Conservation (phyloP, 164 flowering plant species). For the Tetracentron sinense region DNA sequence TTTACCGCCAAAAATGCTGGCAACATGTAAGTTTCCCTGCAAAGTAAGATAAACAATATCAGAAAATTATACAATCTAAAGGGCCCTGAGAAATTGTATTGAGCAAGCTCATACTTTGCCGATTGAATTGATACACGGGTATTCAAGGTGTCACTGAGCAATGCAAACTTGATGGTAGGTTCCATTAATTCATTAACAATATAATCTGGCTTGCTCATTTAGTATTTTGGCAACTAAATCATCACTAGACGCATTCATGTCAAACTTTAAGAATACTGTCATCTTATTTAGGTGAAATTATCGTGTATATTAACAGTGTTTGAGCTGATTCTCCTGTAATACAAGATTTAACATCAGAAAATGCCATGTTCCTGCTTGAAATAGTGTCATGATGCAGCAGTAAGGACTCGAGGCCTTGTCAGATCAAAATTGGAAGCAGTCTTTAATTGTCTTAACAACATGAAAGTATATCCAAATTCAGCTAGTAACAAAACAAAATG, state of each 20-base stretch:
- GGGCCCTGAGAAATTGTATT: neutral
- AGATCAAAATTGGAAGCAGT: neutral
- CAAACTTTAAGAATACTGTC: too few species aligned
- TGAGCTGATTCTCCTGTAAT: too few species aligned
- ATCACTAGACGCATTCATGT: neutral
- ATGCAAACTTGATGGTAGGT: neutral
- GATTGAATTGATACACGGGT: neutral
- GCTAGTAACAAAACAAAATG: neutral
- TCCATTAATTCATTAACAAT: neutral
- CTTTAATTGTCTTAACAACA: neutral
- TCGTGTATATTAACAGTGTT: too few species aligned
- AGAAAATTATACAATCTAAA: conserved; percentile 3
- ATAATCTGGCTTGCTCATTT: neutral
- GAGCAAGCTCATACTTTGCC: neutral
- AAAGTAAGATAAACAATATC: conserved; percentile 17
- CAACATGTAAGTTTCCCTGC: conserved; percentile 80
- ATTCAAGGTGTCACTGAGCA: neutral
- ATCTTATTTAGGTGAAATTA: too few species aligned
- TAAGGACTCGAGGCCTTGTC: neutral
- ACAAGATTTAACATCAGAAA: too few species aligned
- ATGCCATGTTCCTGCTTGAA: too few species aligned
- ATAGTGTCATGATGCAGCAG: too few species aligned
- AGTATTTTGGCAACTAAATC: neutral
- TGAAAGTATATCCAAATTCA: neutral
- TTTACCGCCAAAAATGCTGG: conserved; percentile 67